A percentile compares a stretch with the other conserved stretches of the same genome.
These are phyloP conservation scores for Rhododendron vialii DNA, from an alignment of 148 eudicot genomes.

Conservation along the genomic window DNA sequence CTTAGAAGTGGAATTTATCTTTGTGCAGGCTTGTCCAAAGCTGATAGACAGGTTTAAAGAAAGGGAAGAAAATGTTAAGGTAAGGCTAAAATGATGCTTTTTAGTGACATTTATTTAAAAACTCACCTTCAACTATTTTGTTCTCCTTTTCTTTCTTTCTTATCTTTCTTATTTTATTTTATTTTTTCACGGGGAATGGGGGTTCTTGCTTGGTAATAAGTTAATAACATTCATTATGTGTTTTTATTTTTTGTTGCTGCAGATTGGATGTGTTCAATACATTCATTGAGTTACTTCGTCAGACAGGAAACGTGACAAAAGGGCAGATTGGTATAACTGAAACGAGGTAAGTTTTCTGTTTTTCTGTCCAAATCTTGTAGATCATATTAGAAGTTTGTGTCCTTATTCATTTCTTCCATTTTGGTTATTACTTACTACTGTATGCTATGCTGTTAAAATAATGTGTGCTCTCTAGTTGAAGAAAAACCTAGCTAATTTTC, in stretches of 20 bases:
- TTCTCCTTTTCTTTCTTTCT: neutral
- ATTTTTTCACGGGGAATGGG: neutral
- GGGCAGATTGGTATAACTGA: slow-evolving; percentile 78
- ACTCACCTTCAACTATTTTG: neutral
- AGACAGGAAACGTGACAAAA: slow-evolving; percentile 88
- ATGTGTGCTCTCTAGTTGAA: neutral
- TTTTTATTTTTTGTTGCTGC: slow-evolving; percentile 22
- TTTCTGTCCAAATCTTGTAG: neutral
- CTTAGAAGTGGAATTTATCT: no score
- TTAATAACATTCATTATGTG: neutral
- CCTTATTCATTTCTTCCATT: neutral
- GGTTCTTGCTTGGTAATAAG: neutral
- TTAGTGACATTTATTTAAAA: neutral
- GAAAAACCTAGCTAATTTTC: neutral
- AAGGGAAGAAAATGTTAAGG: slow-evolving; percentile 97
- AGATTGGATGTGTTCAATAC: slow-evolving; percentile 98
- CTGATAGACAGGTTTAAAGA: slow-evolving; percentile 93
- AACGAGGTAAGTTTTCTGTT: slow-evolving; percentile 48
- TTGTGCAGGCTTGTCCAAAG: slow-evolving; percentile 83
- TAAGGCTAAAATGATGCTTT: slow-evolving; percentile 18
- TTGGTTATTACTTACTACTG: neutral
- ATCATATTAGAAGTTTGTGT: neutral
- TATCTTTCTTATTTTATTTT: neutral
- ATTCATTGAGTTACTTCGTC: slow-evolving; percentile 90
- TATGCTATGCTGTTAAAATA: neutral